Conservation (phyloP, 768 basidiomycete species). For the Boletus speciosus region DNA sequence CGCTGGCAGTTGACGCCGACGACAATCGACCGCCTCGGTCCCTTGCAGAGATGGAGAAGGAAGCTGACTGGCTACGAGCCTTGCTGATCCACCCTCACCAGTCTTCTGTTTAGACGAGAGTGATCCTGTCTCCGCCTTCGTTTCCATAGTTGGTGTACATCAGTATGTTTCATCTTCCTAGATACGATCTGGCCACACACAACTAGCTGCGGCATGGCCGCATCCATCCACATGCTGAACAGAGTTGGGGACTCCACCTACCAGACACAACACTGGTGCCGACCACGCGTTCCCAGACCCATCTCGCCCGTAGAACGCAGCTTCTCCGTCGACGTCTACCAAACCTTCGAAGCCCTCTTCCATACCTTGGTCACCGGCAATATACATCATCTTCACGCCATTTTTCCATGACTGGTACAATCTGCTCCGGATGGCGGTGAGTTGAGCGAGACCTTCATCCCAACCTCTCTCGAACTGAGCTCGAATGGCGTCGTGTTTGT, state of each 20-base stretch:
- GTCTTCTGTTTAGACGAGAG: neutral
- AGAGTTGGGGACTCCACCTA: slow-evolving; percentile 26
- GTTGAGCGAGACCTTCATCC: slow-evolving; percentile 53
- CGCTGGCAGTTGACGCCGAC: slow-evolving; percentile 64
- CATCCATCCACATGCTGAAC: slow-evolving; percentile 36
- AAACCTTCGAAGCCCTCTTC: slow-evolving; percentile 36
- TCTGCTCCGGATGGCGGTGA: slow-evolving; percentile 47
- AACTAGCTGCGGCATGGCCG: slow-evolving; percentile 34
- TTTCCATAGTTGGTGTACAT: slow-evolving; percentile 6
- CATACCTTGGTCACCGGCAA: slow-evolving; percentile 26
- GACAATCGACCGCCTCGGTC: slow-evolving; percentile 61
- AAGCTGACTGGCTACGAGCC: slow-evolving; percentile 63
- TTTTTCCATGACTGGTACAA: slow-evolving; percentile 45
- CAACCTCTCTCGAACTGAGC: slow-evolving; percentile 60
- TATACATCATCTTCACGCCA: slow-evolving; percentile 43
- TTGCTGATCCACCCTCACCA: slow-evolving; percentile 41
- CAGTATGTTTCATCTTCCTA: slow-evolving; percentile 9
- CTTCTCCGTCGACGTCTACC: slow-evolving; percentile 29
- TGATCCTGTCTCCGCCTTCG: neutral
- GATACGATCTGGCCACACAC: slow-evolving; percentile 34
- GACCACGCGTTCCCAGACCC: slow-evolving; percentile 8
- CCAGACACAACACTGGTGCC: slow-evolving; percentile 39
- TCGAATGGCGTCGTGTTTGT: slow-evolving; percentile 39
- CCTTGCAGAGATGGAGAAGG: slow-evolving; percentile 73
- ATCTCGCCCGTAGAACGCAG: slow-evolving; percentile 23